Evolutionary conservation across 2,329 filamentous ascomycete genomes (phyloP).

Genomic region (Rhinocladiella similis): DNA sequence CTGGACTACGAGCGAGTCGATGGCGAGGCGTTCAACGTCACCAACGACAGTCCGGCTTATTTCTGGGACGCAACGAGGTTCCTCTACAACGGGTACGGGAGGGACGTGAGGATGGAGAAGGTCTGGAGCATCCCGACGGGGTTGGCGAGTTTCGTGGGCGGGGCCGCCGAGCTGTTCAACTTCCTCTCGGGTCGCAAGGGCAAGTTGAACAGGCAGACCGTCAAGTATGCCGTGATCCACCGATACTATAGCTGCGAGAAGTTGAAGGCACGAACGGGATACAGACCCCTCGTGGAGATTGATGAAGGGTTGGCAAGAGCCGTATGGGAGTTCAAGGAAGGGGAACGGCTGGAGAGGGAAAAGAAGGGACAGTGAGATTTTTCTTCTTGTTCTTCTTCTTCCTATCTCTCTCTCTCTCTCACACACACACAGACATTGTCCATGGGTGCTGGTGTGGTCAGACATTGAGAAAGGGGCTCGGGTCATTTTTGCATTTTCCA

Average conservation of each 20-base stretch:
- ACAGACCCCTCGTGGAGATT: slow-evolving; percentile 44
- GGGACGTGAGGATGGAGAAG: slow-evolving; percentile 43
- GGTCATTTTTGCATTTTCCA: too few species aligned
- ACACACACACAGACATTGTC: too few species aligned
- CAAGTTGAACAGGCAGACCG: slow-evolving; percentile 44
- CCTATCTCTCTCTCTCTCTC: too few species aligned
- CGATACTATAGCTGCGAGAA: slow-evolving; percentile 50
- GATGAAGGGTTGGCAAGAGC: slow-evolving; percentile 49
- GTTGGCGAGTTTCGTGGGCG: slow-evolving; percentile 42
- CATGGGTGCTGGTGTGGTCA: too few species aligned
- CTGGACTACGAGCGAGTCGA: slow-evolving; percentile 73
- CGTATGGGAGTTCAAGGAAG: slow-evolving; percentile 35
- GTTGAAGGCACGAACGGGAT: slow-evolving; percentile 47
- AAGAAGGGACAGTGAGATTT: slow-evolving; percentile 42
- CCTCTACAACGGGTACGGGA: slow-evolving; percentile 64
- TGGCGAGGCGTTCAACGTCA: slow-evolving; percentile 86
- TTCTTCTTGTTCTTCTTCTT: too few species aligned
- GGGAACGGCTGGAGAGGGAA: slow-evolving; percentile 38
- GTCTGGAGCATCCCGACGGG: slow-evolving; percentile 44
- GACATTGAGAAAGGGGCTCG: too few species aligned
- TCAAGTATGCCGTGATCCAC: slow-evolving; percentile 51
- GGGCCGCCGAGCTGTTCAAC: slow-evolving; percentile 43
- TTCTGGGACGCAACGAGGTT: slow-evolving; percentile 86
- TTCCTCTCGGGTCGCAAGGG: slow-evolving; percentile 47
- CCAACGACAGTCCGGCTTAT: slow-evolving; percentile 83